phyloP scores from a whole-genome alignment of 1,139 yeast genomes.

The Saccharomyces hybrid region DNA sequence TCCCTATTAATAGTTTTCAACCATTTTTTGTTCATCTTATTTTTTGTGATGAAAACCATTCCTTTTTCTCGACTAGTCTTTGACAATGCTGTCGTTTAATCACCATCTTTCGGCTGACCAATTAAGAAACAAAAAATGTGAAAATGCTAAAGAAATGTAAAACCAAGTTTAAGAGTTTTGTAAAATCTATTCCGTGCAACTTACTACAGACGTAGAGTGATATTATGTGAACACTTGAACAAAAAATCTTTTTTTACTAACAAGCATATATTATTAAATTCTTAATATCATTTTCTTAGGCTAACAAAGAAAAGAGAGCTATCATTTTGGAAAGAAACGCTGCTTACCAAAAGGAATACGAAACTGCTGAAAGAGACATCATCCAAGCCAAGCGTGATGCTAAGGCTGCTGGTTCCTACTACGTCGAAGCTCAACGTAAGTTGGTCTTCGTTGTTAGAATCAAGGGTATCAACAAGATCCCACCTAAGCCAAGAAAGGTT shows the following conservation, averaged over 20 bases:
- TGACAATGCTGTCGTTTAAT: constrained; percentile 1
- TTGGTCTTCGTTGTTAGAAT: constrained; percentile 96
- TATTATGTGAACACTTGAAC: too few species aligned
- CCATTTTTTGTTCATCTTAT: too few species aligned
- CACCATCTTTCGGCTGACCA: constrained; percentile 1
- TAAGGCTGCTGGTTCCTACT: constrained; percentile 92
- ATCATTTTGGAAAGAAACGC: constrained; percentile 96
- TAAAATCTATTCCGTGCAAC: neutral
- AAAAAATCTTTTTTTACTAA: neutral
- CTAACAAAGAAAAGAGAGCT: constrained; percentile 86
- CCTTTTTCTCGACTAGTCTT: neutral
- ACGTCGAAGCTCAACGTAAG: constrained; percentile 95
- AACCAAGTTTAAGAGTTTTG: neutral
- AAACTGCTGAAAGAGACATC: constrained; percentile 88
- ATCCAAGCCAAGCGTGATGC: constrained; percentile 93
- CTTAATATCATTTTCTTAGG: constrained; percentile 36
- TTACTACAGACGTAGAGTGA: too few species aligned
- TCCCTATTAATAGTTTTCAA: too few species aligned
- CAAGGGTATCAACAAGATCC: constrained; percentile 99
- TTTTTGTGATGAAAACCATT: neutral
- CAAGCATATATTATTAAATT: constrained; percentile 15
- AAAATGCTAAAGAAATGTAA: neutral
- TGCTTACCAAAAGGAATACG: constrained; percentile 96
- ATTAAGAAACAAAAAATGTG: neutral
- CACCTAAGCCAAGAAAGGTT: constrained; percentile 99